Conservation (phyloP, 2,329 filamentous ascomycete species). For the Penicillium sp. region DNA sequence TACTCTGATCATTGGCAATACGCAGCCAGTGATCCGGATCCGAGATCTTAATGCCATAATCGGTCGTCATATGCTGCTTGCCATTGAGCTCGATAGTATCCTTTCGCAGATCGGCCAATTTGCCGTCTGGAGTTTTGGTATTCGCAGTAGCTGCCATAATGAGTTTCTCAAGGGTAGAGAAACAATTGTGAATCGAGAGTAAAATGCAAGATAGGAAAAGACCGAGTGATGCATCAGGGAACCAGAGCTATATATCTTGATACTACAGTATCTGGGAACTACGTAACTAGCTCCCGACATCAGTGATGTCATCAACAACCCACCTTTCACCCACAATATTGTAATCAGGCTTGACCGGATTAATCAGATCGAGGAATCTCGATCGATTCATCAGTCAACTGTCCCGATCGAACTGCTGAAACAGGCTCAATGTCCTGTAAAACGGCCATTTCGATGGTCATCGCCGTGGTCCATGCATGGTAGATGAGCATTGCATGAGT, state of each 20-base stretch:
- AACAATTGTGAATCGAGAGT: background rate
- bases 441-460: no score
- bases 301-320: no score
- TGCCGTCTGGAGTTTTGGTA: conserved; percentile 31
- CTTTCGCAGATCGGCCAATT: conserved; percentile 56
- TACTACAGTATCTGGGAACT: background rate
- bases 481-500: conserved; percentile 2
- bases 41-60: conserved; percentile 67
- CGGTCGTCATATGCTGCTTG: conserved; percentile 62
- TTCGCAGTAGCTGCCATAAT: conserved; percentile 14
- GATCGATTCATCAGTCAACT: background rate
- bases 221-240: no score
- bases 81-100: conserved; percentile 55
- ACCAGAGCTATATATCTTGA: no score
- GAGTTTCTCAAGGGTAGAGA: background rate
- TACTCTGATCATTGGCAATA: conserved; percentile 55
- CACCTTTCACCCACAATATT: conserved; percentile 15
- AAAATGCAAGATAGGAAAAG: background rate
- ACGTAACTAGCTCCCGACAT: background rate
- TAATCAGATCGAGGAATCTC: background rate
- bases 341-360: conserved; percentile 4
- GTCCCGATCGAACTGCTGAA: no score
- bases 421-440: no score
- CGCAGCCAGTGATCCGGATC: conserved; percentile 75
- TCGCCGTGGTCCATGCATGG: no score